These are phyloP conservation scores for Lachancea lanzarotensis DNA, from an alignment of 805 yeast genomes.

Conservation along the genomic window DNA sequence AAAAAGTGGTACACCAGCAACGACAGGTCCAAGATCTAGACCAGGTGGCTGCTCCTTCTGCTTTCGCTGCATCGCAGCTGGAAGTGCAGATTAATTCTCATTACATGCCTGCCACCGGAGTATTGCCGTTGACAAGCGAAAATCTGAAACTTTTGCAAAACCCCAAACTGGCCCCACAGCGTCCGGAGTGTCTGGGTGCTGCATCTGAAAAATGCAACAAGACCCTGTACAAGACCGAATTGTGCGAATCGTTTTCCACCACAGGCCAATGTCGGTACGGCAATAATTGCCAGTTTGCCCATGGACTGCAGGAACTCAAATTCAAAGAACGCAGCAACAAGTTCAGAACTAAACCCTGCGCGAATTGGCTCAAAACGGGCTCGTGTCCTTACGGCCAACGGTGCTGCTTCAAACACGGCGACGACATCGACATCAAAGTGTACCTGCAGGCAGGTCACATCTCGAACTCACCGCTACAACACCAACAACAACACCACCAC, in stretches of 20 bases:
- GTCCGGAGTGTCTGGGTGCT: constrained; percentile 4
- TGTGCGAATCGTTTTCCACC: constrained; percentile 71
- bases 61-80: constrained; percentile 6
- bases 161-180: constrained; percentile 15
- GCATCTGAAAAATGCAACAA: constrained; percentile 39
- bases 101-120: constrained; percentile 16
- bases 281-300: constrained; percentile 90
- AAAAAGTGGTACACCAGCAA: background rate
- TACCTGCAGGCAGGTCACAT: constrained; percentile 24
- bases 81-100: constrained; percentile 28
- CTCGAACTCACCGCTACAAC: background rate
- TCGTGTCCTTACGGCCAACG: constrained; percentile 83
- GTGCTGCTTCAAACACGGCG: constrained; percentile 85
- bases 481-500: too few relatives aligned
- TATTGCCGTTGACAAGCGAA: constrained; percentile 28
- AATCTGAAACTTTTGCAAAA: constrained; percentile 16
- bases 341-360: constrained; percentile 88
- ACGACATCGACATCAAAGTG: constrained; percentile 29
- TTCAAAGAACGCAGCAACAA: constrained; percentile 59
- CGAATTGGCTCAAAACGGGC: constrained; percentile 78
- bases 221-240: constrained; percentile 80
- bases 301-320: constrained; percentile 74
- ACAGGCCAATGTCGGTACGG: constrained; percentile 81
- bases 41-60: too few relatives aligned
- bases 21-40: background rate